Base-by-base conservation (phyloP, 257 asterid genomes). In the Gentiana macrophylla region DNA sequence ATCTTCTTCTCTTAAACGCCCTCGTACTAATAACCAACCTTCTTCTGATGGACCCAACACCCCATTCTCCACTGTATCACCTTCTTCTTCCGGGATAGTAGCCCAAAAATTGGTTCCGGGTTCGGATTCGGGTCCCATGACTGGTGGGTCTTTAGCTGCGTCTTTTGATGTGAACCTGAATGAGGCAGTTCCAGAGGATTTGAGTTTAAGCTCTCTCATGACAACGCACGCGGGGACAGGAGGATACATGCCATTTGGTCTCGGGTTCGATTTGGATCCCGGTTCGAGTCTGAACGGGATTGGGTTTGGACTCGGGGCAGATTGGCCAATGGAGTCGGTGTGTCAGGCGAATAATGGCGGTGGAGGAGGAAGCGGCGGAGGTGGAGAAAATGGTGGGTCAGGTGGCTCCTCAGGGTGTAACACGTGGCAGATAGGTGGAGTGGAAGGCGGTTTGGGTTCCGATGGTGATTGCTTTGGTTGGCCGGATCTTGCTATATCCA, bases 401-500 rank as follows among this genome's bases (percentile, higher is more conserved):
- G 64, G 50, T 3, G 60, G 43, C 7, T 55, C 69, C 2, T 37
- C 67, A n/a, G 67, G 57, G 34, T 60, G 67, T 48, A 60, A 68
- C 77, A 69, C 78, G 76, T 77, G 83, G 86, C 86, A 74, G 62
- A 34, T 77, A 37, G 67, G 75, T 57, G 73, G 72, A 1, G 74
- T 38, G 3, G 78, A 70, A 9, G 72, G 63, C 6, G 63, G 77
- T 32, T 51, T 65, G 32, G 65, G 43, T 24, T 2, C 46, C 46
- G 77, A 67, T 36, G 76, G 67, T 6, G 83, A 77, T 55, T 74
- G 70, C 55, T 77, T 77, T 52, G 68, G 79, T 51, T 80, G 87
- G 87, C 81, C 84, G 41, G 84, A 77, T 4, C 81, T 80, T 56
- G 83, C 86, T 15, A 77, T 80, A 13, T 71, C 86, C 66, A 73